Base-by-base conservation (phyloP, 169 alveolate species). In the Plasmodium inui region DNA sequence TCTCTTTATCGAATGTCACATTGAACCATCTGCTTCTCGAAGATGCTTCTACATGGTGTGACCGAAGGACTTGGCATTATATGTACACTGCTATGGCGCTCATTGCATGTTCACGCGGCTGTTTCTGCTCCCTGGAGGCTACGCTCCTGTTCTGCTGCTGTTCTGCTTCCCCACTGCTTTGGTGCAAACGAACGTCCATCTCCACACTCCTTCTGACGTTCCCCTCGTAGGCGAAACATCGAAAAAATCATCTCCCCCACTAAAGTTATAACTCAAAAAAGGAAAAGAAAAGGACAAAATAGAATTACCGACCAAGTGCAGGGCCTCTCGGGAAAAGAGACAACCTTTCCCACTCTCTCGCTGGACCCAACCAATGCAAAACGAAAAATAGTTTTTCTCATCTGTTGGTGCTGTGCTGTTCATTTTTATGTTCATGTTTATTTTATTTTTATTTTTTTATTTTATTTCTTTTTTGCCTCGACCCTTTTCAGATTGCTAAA, bases 401-500 rank as follows among this genome's bases (percentile, higher is more conserved):
- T 14, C n/a, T 9, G 30, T 26, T 67, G 37, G 9, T 67, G 41
- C n/a, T 67, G 41, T 2, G 17, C 10, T 26, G n/a, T 67, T 67
- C 76, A 22, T 67, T 0, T 67, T 9, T 67, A 67, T 34, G 1
- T n/a, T n/a, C n/a, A n/a, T 67, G 1, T 28, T 67, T 22, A 7
- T 67, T 19, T 26, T 67, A 28, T 28, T 67, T 4, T 22, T 57
- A 22, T 22, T 44, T 17, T 22, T 10, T 26, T 7, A 80, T 32
- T 80, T 80, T 83, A 9, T 57, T 83, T 61, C 9, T 61, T 57
- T 67, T 67, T n/a, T 50, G 9, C 61, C 2, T 44, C n/a, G 3
- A 19, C 80, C 55, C 37, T 78, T 85, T 85, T 19, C 71, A 85
- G 93, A 76, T 85, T 39, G 86, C 93, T 22, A 85, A 85, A 55